Evolutionary conservation across 208 protist genomes (phyloP), one percentile per base, ranked within the genome.

Genomic region (Trypanosoma vivax): DNA sequence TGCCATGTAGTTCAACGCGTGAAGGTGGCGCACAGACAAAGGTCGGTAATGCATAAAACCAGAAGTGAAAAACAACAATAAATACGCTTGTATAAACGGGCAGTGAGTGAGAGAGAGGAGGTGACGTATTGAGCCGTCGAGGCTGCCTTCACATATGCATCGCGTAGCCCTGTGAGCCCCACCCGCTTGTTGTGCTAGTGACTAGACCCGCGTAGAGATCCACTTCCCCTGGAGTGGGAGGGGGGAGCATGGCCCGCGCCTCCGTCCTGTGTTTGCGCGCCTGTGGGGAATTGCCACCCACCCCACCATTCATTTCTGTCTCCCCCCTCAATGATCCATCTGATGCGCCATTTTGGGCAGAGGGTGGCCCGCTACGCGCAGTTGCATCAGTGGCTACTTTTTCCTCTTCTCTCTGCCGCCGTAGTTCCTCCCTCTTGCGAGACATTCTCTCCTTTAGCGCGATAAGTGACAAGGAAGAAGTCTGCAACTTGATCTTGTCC

Each of bases 191-290:
- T 39, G 47, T 18, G 19, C 13, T 27, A 10, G 28, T 46, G 24
- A 60, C 49, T 51, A 88, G 62, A 50, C 63, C 76, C 1, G 80
- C 80, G 57, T 88, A 88, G 34, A 88, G 68, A 54, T 88, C 80
- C 18, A 72, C 60, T 45, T 88, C 80, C 3, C 68, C 57, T n/a
- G 39, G 30, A 5, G 61, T 34, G 27, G 70, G 53, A n/a, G 61
- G 6, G 0, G 74, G 52, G 11, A 60, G 65, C 25, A 67, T 41
- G 0, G 65, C 66, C 7, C 73, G 54, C 7, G 55, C 37, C 42
- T 84, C 81, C 14, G 46, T 53, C 35, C 66, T 69, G 48, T 45
- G 53, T 25, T 35, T 18, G 46, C 72, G 66, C 10, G 31, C 38
- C 23, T 60, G 62, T 34, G 62, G 54, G 53, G 64, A 51, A 2